Evolutionary conservation across 306 rosid species (phyloP).

Genomic region (Geum urbanum): DNA sequence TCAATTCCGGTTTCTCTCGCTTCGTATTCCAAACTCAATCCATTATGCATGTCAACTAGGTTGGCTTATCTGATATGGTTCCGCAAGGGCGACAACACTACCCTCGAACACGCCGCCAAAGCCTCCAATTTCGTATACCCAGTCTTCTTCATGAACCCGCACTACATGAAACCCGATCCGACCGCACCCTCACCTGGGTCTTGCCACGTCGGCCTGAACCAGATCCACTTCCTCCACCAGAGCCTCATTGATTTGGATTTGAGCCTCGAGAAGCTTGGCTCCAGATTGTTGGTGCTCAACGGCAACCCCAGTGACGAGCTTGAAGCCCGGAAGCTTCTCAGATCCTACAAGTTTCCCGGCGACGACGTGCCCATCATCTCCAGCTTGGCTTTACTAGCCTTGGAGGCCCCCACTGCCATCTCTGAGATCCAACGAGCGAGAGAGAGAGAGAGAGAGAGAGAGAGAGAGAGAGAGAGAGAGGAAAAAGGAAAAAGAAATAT

Average conservation of each 20-base stretch:
- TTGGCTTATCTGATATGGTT: slow-evolving; percentile 75
- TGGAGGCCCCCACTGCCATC: no score
- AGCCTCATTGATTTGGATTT: slow-evolving; percentile 64
- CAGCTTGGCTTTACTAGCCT: no score
- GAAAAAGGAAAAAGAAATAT: no score
- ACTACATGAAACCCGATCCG: slow-evolving; percentile 77
- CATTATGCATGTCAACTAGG: slow-evolving; percentile 45
- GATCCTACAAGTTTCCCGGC: no score
- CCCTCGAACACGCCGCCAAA: slow-evolving; percentile 59
- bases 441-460: no score
- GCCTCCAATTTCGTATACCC: slow-evolving; percentile 46
- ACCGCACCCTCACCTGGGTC: slow-evolving; percentile 52
- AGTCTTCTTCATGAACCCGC: slow-evolving; percentile 75
- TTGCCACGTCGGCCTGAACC: slow-evolving; percentile 57
- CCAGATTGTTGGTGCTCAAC: slow-evolving; percentile 62
- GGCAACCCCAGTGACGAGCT: no score
- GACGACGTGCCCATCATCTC: no score
- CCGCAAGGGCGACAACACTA: slow-evolving; percentile 88
- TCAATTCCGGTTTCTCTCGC: slow-evolving; percentile 1
- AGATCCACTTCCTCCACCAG: slow-evolving; percentile 65
- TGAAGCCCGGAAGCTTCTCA: no score
- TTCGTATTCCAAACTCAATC: background rate
- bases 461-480: no score
- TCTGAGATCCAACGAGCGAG: no score
- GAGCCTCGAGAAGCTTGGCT: slow-evolving; percentile 67